Evolutionary conservation across 176 grass and related monocot species (phyloP).

Genomic region (Oryza glumipatula): DNA sequence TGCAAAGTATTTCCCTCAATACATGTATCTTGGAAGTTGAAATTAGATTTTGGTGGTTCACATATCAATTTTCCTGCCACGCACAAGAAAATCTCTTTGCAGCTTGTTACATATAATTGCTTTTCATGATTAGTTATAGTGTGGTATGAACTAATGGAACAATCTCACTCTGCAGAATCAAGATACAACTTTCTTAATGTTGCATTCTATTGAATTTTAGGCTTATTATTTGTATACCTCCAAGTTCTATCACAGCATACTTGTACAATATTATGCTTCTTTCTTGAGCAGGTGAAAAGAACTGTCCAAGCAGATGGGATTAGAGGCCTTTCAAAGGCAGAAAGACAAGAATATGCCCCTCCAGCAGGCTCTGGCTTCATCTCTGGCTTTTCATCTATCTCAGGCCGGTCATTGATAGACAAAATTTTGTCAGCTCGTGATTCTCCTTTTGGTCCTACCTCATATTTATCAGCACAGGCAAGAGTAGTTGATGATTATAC

Average conservation of each 20-base stretch:
- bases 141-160: not conserved
- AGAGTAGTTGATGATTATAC: constrained; percentile 96
- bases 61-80: constrained; percentile 10
- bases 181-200: not conserved
- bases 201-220: constrained; percentile 26
- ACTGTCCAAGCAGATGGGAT: constrained; percentile 91
- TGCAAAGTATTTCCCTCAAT: constrained; percentile 13
- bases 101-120: not conserved
- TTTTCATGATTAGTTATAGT: constrained; percentile 21
- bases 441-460: constrained; percentile 66
- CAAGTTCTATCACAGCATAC: not conserved
- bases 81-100: constrained; percentile 20
- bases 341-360: constrained; percentile 82
- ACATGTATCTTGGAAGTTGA: constrained; percentile 10
- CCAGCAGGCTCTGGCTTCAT: constrained; percentile 91
- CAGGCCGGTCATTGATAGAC: constrained; percentile 78
- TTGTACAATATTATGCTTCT: constrained; percentile 30
- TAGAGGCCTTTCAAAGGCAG: constrained; percentile 70
- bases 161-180: constrained; percentile 1
- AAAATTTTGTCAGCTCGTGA: constrained; percentile 64
- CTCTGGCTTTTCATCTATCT: constrained; percentile 85
- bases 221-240: not conserved
- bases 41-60: not conserved
- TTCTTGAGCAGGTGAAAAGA: constrained; percentile 69
- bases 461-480: constrained; percentile 85